Percentiles rank a stretch among this genome's conserved stretches.
Evolutionary conservation across 352 stramenopile species (phyloP).

Genomic region (Phytophthora agathidicida): DNA sequence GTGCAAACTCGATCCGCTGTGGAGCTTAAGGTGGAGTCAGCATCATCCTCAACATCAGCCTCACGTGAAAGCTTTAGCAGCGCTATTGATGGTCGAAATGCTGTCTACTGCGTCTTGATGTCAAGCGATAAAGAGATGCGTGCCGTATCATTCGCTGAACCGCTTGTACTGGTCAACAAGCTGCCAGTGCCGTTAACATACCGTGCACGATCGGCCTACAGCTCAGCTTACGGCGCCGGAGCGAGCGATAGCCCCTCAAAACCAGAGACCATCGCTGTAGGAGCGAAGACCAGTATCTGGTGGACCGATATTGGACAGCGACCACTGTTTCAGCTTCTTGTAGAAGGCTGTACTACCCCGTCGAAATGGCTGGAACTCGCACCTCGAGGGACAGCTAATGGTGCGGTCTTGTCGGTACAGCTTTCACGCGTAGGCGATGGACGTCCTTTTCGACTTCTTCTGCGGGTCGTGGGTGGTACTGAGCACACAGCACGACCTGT

Average conservation of each 20-base stretch:
- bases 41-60: conserved; percentile 33
- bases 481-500: conserved; percentile 32
- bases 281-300: conserved; percentile 74
- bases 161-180: conserved; percentile 84
- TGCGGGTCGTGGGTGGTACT: conserved; percentile 52
- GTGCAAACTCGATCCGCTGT: conserved; percentile 67
- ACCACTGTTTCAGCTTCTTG: conserved; percentile 69
- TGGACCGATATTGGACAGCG: conserved; percentile 71
- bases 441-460: conserved; percentile 69
- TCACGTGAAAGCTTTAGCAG: conserved; percentile 25
- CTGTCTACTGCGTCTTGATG: conserved; percentile 75
- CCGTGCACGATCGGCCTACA: conserved; percentile 49
- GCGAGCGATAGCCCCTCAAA: conserved; percentile 38
- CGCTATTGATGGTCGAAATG: conserved; percentile 35
- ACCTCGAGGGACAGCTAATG: conserved; percentile 46
- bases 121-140: conserved; percentile 71
- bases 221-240: conserved; percentile 38
- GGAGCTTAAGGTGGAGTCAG: conserved; percentile 69
- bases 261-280: conserved; percentile 53
- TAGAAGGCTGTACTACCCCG: conserved; percentile 61
- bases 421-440: conserved; percentile 62
- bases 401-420: conserved; percentile 63
- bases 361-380: conserved; percentile 78
- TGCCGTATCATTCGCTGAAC: conserved; percentile 66
- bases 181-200: conserved; percentile 71